A percentile compares a stretch with the other conserved stretches of the same genome.
Conservation (phyloP, 192 early-diverging fungal genomes). For the Kappamyces sp. region DNA sequence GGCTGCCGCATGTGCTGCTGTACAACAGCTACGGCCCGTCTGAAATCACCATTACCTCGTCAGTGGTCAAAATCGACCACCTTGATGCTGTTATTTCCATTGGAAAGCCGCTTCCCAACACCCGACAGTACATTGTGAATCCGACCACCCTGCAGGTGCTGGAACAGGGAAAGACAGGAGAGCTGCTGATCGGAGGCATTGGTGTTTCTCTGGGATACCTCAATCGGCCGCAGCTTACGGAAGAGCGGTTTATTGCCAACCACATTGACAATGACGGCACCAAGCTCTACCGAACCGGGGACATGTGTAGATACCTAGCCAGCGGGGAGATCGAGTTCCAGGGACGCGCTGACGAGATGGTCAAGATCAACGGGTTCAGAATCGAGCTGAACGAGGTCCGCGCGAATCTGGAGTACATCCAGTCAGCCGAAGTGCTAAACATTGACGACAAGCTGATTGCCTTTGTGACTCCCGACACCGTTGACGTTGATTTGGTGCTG, state of each 20-base stretch:
- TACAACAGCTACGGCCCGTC: conserved; percentile 12
- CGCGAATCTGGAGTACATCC: not conserved
- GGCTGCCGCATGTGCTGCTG: not conserved
- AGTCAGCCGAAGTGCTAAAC: conserved; percentile 20
- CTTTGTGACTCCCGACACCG: conserved; percentile 20
- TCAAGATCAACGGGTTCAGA: conserved; percentile 47
- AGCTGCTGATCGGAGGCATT: conserved; percentile 33
- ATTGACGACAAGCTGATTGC: conserved; percentile 22
- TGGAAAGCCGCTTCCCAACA: conserved; percentile 12
- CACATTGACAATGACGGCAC: conserved; percentile 16
- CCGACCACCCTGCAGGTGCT: not conserved
- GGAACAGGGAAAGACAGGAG: conserved; percentile 22
- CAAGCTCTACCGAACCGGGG: conserved; percentile 25
- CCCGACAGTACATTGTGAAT: conserved; percentile 3
- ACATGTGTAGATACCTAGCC: conserved; percentile 20
- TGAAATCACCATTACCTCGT: conserved; percentile 15
- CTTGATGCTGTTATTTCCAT: not conserved
- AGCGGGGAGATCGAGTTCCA: conserved; percentile 23
- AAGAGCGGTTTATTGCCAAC: conserved; percentile 23
- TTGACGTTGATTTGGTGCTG: conserved; percentile 7
- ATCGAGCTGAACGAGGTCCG: conserved; percentile 37
- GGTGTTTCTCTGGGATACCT: conserved; percentile 38
- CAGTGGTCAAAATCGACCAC: not conserved
- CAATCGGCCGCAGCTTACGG: conserved; percentile 35
- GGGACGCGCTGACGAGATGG: conserved; percentile 39